Conservation (phyloP, 2,329 filamentous ascomycete species). For the Chrysosporium keratinophilum region DNA sequence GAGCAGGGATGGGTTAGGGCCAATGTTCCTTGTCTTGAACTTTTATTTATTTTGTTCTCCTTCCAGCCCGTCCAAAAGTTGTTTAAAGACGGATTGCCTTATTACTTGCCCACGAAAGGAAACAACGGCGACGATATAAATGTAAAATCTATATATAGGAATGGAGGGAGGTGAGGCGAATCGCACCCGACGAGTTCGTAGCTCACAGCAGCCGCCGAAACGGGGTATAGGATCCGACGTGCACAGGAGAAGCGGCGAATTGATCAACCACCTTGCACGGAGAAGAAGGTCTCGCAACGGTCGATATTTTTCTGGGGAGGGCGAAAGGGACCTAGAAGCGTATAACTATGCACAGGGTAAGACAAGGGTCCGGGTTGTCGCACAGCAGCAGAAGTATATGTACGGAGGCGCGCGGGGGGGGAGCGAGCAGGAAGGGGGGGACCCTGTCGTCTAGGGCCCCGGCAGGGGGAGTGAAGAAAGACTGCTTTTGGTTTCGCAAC, state of each 20-base stretch:
- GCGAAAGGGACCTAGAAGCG: not conserved
- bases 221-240: not conserved
- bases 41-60: too few relatives aligned
- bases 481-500: constrained; percentile 1
- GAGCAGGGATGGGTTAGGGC: constrained; percentile 1
- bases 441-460: not conserved
- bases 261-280: not conserved
- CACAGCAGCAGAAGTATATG: not conserved
- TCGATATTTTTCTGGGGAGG: too few relatives aligned
- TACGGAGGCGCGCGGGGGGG: not conserved
- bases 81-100: not conserved
- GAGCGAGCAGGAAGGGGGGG: not conserved
- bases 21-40: not conserved
- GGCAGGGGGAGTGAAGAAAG: not conserved
- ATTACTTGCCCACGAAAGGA: too few relatives aligned
- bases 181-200: not conserved
- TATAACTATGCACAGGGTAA: not conserved
- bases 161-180: not conserved
- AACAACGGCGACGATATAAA: not conserved
- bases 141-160: not conserved
- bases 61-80: not conserved
- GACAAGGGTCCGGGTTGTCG: constrained; percentile 7
- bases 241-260: not conserved
- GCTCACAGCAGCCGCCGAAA: not conserved
- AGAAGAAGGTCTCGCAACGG: too few relatives aligned